These are phyloP conservation scores for Pseudopediastrum boryanum DNA, from an alignment of 139 green algal species.

Conservation along the genomic window DNA sequence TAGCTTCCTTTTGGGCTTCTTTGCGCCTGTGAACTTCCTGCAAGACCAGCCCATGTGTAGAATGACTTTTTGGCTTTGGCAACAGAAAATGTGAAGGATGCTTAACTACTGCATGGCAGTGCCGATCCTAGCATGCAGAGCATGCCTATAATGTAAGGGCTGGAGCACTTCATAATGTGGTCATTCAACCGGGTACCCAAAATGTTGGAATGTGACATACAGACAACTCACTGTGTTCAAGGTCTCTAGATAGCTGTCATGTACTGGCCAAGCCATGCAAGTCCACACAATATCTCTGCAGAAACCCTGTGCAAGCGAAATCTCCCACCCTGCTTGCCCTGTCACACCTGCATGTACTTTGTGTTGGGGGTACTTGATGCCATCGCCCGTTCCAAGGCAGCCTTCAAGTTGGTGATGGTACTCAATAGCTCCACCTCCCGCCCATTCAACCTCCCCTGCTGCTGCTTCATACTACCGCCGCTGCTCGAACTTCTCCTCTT, in stretches of 20 bases:
- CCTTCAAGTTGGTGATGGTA: constrained; percentile 70
- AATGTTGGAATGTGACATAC: neutral
- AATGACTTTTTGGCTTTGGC: neutral
- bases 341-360: constrained; percentile 84
- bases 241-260: no score
- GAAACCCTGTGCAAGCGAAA: no score
- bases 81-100: neutral
- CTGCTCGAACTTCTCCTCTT: no score
- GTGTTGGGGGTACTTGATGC: constrained; percentile 62
- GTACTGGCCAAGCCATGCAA: no score
- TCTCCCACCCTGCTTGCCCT: no score
- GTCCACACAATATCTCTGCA: no score
- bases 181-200: neutral
- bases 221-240: neutral
- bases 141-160: neutral
- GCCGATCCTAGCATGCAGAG: neutral
- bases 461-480: neutral
- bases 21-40: constrained; percentile 54
- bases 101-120: neutral
- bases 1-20: constrained; percentile 49
- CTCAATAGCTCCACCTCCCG: constrained; percentile 72
- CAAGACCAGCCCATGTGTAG: neutral
- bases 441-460: constrained; percentile 6
- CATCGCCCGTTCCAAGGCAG: constrained; percentile 70
- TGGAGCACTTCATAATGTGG: neutral